phyloP scores from a whole-genome alignment of 345 rosid species.

The Eucalyptus lansdowneana region DNA sequence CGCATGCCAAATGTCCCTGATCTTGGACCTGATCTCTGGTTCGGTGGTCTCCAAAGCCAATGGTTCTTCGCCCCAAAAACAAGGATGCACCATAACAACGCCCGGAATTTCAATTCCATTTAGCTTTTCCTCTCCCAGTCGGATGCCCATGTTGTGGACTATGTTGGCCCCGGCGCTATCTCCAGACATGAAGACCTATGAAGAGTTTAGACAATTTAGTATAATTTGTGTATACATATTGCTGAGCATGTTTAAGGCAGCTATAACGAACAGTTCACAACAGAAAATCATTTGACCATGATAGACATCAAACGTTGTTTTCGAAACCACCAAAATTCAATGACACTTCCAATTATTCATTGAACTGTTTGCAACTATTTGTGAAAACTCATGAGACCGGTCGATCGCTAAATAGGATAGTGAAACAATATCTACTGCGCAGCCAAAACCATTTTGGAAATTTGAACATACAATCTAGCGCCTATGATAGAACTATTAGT shows the following conservation, averaged over 20 bases:
- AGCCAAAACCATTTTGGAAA: not conserved
- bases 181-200: constrained; percentile 15
- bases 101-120: constrained; percentile 1
- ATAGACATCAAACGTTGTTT: not conserved
- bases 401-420: not conserved
- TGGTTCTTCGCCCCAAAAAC: constrained; percentile 10
- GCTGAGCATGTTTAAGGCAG: not conserved
- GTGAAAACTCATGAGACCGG: not conserved
- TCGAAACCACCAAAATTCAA: not conserved
- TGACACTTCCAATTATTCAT: not conserved
- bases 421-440: not conserved
- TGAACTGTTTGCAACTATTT: not conserved
- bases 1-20: not conserved
- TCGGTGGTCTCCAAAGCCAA: not conserved
- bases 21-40: not conserved
- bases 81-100: constrained; percentile 14
- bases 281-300: not conserved
- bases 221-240: not conserved
- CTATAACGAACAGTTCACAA: not conserved
- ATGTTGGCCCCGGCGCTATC: constrained; percentile 33
- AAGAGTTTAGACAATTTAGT: not conserved
- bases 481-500: not conserved
- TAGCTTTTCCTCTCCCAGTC: not conserved
- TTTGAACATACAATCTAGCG: not conserved
- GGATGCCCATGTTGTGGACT: constrained; percentile 2